These are phyloP conservation scores for Angomonas deanei DNA, from an alignment of 208 protist genomes.

Conservation along the genomic window DNA sequence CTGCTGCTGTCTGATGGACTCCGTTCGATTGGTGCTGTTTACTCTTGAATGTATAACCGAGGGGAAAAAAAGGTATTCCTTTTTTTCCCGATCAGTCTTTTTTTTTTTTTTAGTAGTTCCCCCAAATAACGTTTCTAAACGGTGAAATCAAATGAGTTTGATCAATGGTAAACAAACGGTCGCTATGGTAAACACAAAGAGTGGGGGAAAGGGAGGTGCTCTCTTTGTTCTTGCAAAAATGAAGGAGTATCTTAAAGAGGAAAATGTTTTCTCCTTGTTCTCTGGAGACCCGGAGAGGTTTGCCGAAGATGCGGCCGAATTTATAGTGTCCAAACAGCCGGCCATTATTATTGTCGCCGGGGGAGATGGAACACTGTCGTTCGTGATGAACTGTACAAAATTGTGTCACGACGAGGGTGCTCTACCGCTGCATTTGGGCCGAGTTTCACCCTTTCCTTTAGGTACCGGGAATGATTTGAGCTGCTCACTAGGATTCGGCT, in stretches of 20 bases:
- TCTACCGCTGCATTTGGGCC: slow-evolving; percentile 8
- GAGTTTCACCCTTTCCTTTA: slow-evolving; percentile 48
- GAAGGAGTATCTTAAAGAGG: slow-evolving; percentile 14
- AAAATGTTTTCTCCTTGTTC: slow-evolving; percentile 39
- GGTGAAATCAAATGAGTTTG: neutral
- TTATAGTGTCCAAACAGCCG: slow-evolving; percentile 19
- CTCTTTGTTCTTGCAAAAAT: slow-evolving; percentile 31
- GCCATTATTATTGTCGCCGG: slow-evolving; percentile 48
- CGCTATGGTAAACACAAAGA: slow-evolving; percentile 44
- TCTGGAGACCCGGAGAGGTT: slow-evolving; percentile 6
- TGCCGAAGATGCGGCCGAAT: slow-evolving; percentile 10
- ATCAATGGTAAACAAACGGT: neutral
- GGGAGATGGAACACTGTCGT: slow-evolving; percentile 57
- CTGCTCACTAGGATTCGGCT: slow-evolving; percentile 51
- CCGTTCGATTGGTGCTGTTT: no score
- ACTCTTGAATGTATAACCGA: neutral
- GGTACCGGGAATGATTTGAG: slow-evolving; percentile 74
- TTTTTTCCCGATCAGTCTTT: neutral
- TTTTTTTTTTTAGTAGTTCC: neutral
- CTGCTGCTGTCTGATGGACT: neutral
- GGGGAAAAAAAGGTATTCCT: neutral
- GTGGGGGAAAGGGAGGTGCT: slow-evolving; percentile 25
- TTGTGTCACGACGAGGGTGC: slow-evolving; percentile 13
- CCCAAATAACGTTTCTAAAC: neutral
- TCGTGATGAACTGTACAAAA: slow-evolving; percentile 40